Conservation (phyloP, 2,329 filamentous ascomycete genomes). For the Cercospora beticola region DNA sequence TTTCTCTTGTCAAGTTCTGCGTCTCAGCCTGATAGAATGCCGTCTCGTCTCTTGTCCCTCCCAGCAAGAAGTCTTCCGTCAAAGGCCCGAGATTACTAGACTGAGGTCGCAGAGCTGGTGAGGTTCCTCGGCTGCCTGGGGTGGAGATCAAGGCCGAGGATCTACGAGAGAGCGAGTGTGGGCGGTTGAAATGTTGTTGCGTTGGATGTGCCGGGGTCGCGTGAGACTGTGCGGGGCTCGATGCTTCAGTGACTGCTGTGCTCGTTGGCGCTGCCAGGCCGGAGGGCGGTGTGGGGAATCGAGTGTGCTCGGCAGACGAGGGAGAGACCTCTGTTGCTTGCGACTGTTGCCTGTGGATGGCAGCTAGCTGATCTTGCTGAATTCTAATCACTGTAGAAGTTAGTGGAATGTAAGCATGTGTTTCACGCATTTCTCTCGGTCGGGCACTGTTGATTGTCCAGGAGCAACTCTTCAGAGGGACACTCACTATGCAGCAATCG, state of each 20-base stretch:
- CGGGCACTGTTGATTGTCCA: not conserved
- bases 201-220: constrained; percentile 21
- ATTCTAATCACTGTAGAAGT: constrained; percentile 62
- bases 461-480: not conserved
- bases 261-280: constrained; percentile 38
- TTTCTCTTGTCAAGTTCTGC: constrained; percentile 73
- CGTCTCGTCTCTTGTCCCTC: constrained; percentile 65
- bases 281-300: constrained; percentile 39
- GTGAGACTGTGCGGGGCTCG: constrained; percentile 24
- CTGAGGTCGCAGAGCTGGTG: constrained; percentile 53
- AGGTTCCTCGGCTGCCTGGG: constrained; percentile 40
- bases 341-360: constrained; percentile 52
- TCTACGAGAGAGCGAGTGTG: constrained; percentile 45
- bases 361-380: constrained; percentile 68
- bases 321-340: constrained; percentile 37
- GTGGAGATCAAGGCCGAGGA: constrained; percentile 42
- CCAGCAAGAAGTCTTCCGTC: constrained; percentile 59
- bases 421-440: not conserved
- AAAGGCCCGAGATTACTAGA: constrained; percentile 50
- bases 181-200: constrained; percentile 31
- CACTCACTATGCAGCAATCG: constrained; percentile 58
- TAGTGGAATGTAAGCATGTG: not conserved
- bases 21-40: constrained; percentile 82
- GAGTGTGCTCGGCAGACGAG: constrained; percentile 23
- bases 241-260: constrained; percentile 47